Evolutionary conservation across 306 rosid species (phyloP).

Genomic region (Trifolium repens): DNA sequence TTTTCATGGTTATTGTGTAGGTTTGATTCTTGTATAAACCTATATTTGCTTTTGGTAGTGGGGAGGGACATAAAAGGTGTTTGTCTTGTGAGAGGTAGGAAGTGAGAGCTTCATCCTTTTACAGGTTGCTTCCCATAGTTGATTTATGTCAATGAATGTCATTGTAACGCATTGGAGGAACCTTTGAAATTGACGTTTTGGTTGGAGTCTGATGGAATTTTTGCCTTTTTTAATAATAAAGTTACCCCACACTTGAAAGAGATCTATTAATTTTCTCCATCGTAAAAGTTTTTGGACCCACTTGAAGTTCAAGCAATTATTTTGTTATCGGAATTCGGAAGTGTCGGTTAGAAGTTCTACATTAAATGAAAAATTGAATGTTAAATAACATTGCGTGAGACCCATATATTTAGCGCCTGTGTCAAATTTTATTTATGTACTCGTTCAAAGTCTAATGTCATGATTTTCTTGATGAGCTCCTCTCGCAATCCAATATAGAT

Average conservation of each 20-base stretch:
- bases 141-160: not conserved
- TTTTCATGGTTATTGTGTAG: slow-evolving; percentile 47
- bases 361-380: too few species aligned
- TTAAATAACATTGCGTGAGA: not conserved
- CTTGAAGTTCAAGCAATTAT: slow-evolving; percentile 21
- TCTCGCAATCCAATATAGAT: too few species aligned
- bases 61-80: slow-evolving; percentile 5
- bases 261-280: slow-evolving; percentile 36
- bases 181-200: slow-evolving; percentile 33
- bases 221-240: slow-evolving; percentile 48
- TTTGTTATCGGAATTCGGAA: too few species aligned
- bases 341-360: too few species aligned
- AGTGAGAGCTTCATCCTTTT: slow-evolving; percentile 19
- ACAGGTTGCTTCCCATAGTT: slow-evolving; percentile 20
- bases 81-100: slow-evolving; percentile 18
- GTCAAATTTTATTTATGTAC: too few species aligned
- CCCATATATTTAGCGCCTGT: too few species aligned
- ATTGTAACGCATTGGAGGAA: slow-evolving; percentile 36
- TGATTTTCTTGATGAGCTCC: too few species aligned
- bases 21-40: slow-evolving; percentile 47
- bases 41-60: slow-evolving; percentile 25
- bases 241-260: slow-evolving; percentile 57
- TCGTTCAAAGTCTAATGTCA: too few species aligned
- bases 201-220: slow-evolving; percentile 42
- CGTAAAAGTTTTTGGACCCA: slow-evolving; percentile 50